A percentile compares a stretch with the other conserved stretches of the same genome.
These are phyloP conservation scores for Pelargonium citronellum DNA, from an alignment of 441 rosid genomes.

Conservation along the genomic window DNA sequence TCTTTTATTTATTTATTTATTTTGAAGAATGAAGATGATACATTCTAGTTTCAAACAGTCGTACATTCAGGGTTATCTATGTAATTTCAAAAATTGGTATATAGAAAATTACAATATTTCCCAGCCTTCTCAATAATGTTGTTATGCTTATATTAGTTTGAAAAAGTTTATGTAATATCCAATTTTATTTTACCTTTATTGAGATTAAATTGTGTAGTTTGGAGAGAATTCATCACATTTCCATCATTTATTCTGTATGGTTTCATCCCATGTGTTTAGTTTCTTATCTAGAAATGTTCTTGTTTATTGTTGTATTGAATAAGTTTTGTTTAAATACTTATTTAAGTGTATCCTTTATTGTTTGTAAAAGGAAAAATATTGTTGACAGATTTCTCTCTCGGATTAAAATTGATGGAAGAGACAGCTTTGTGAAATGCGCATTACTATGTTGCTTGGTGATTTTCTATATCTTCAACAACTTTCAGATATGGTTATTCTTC, in stretches of 20 bases:
- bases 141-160: too few relatives aligned
- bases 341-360: neutral
- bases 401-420: slow-evolving; percentile 12
- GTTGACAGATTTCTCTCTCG: neutral
- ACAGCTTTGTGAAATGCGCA: slow-evolving; percentile 12
- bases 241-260: too few relatives aligned
- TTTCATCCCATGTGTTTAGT: neutral
- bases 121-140: too few relatives aligned
- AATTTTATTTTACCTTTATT: too few relatives aligned
- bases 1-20: too few relatives aligned
- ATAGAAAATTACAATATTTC: neutral
- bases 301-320: slow-evolving; percentile 5
- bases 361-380: neutral
- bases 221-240: too few relatives aligned
- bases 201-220: too few relatives aligned
- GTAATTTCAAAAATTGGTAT: neutral
- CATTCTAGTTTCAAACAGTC: slow-evolving; percentile 11
- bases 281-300: neutral
- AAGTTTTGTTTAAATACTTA: neutral
- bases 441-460: neutral
- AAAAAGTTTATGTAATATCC: too few relatives aligned
- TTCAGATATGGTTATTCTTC: slow-evolving; percentile 25
- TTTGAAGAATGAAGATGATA: slow-evolving; percentile 18
- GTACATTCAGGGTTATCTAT: neutral
- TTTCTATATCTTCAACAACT: slow-evolving; percentile 14